Conservation (phyloP, 495 filamentous ascomycete genomes). For the Penicillium samsonianum region DNA sequence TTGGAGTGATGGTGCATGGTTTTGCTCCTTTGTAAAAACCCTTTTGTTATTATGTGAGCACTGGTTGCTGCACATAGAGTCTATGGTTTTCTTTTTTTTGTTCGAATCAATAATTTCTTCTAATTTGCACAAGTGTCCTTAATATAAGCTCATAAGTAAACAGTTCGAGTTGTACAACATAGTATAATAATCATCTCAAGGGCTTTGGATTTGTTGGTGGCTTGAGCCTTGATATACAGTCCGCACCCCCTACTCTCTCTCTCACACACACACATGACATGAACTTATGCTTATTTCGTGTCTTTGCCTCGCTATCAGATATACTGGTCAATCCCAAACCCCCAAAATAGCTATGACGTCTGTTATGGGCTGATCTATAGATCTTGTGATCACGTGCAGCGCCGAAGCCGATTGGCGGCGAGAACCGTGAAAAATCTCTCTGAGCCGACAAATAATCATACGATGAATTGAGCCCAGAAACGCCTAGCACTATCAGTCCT, state of each 20-base stretch:
- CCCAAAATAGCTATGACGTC: slow-evolving; percentile 2
- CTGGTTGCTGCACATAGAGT: slow-evolving; percentile 30
- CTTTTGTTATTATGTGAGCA: slow-evolving; percentile 22
- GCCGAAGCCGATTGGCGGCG: slow-evolving; percentile 34
- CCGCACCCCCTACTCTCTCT: neutral
- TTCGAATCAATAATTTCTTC: slow-evolving; percentile 23
- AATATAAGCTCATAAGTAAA: neutral
- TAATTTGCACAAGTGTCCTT: slow-evolving; percentile 1
- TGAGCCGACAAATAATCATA: slow-evolving; percentile 17
- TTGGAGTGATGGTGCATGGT: slow-evolving; percentile 11
- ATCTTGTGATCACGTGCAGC: slow-evolving; percentile 20
- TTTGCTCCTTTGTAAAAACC: slow-evolving; percentile 15
- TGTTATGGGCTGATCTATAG: slow-evolving; percentile 17
- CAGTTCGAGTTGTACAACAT: neutral
- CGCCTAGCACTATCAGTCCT: slow-evolving; percentile 1
- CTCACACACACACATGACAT: too few species aligned
- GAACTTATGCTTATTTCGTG: neutral
- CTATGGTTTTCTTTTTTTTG: slow-evolving; percentile 10
- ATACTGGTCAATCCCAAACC: neutral
- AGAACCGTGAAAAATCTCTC: slow-evolving; percentile 31
- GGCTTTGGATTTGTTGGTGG: neutral
- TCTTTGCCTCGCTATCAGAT: neutral
- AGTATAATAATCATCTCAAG: neutral
- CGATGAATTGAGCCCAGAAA: slow-evolving; percentile 20
- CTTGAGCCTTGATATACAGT: neutral